A percentile compares a stretch with the other conserved stretches of the same genome.
phyloP scores from a whole-genome alignment of 1,139 yeast genomes.

The Debaryomyces robertsiae region DNA sequence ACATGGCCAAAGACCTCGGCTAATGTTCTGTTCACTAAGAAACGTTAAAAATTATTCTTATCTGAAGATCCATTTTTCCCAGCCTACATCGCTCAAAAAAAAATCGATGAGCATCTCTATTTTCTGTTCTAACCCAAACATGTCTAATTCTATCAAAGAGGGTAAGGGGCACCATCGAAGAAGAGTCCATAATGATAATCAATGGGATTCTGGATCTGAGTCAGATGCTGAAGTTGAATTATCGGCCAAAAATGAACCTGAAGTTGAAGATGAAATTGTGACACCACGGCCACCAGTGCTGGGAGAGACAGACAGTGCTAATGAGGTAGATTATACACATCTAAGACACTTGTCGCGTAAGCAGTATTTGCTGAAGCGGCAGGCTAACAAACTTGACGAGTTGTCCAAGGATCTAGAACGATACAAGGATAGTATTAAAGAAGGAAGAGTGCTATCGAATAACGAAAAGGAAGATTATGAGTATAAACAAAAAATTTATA shows the following conservation, averaged over 20 bases:
- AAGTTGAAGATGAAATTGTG: not conserved
- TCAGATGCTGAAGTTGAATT: constrained; percentile 10
- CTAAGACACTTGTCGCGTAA: constrained; percentile 21
- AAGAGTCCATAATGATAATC: constrained; percentile 14
- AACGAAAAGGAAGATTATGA: constrained; percentile 55
- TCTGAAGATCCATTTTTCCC: too few relatives aligned
- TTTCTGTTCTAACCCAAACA: constrained; percentile 1
- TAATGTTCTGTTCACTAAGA: not conserved
- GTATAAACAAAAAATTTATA: constrained; percentile 49
- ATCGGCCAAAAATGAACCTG: not conserved
- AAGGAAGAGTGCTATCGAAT: constrained; percentile 30
- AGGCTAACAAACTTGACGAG: constrained; percentile 24
- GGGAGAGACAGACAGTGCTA: constrained; percentile 1
- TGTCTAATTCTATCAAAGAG: constrained; percentile 8
- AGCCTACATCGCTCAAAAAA: too few relatives aligned
- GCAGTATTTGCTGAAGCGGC: constrained; percentile 37
- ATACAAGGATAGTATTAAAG: constrained; percentile 38
- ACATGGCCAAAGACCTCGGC: constrained; percentile 1
- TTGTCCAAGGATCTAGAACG: constrained; percentile 43
- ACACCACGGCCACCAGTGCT: not conserved
- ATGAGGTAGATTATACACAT: constrained; percentile 9
- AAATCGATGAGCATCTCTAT: constrained; percentile 7
- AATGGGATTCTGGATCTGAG: constrained; percentile 7
- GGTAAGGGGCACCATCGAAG: constrained; percentile 26
- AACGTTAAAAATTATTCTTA: not conserved